Conservation (phyloP, 2,329 filamentous ascomycete species). For the Ophiosphaerella herpotricha region DNA sequence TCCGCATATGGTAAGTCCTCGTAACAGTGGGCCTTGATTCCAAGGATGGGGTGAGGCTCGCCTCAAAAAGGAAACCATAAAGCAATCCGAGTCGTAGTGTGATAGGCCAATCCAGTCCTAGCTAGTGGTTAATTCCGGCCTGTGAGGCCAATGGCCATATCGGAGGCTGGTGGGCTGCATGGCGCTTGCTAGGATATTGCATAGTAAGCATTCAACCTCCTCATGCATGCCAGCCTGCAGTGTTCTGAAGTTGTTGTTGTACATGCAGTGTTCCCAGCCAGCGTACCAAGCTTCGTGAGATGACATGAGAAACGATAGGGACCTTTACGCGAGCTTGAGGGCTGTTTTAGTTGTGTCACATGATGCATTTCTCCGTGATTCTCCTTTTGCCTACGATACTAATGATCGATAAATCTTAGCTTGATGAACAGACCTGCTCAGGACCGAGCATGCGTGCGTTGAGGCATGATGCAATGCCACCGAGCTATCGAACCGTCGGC, state of each 20-base stretch:
- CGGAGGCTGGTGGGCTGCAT: constrained; percentile 16
- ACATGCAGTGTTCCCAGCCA: constrained; percentile 6
- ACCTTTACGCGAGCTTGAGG: background rate
- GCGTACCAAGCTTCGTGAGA: background rate
- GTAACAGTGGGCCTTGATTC: constrained; percentile 21
- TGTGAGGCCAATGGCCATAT: constrained; percentile 12
- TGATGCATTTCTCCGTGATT: background rate
- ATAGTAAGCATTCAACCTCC: constrained; percentile 17
- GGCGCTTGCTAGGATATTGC: constrained; percentile 19
- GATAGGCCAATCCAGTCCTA: constrained; percentile 20
- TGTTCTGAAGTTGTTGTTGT: constrained; percentile 2
- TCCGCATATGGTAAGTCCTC: constrained; percentile 14
- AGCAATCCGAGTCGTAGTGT: constrained; percentile 7
- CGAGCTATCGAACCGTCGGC: too few species aligned
- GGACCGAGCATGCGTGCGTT: background rate
- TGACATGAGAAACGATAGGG: background rate
- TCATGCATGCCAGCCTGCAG: constrained; percentile 10
- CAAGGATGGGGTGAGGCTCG: constrained; percentile 18
- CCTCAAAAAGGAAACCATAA: constrained; percentile 17
- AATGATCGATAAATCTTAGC: background rate
- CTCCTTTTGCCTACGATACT: background rate
- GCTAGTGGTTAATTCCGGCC: constrained; percentile 15
- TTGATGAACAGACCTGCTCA: background rate
- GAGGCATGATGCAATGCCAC: constrained; percentile 16
- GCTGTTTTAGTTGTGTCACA: background rate